Base-by-base conservation (phyloP, 306 rosid species). In the Pyrus betulifolia region DNA sequence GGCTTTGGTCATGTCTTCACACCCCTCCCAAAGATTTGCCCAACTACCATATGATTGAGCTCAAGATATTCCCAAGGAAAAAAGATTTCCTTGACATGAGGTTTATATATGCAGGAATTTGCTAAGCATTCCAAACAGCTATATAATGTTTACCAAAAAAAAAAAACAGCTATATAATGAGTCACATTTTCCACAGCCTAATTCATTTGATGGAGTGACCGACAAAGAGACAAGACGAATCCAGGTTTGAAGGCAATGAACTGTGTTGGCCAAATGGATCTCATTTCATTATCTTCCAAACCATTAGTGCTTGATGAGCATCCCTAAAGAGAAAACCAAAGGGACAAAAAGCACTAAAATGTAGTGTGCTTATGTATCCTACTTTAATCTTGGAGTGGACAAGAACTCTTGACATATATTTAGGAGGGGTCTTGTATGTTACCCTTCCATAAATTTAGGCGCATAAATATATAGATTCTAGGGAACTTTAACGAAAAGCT, bases 1-100 rank as follows among this genome's bases (percentile, higher is more conserved):
- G 28, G 69, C 69, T 42, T 61, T 74, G 78, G 46, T 45, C 33
- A 45, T 62, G 46, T 74, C 61, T 49, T 28, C 78, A 46, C 78
- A 63, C 78, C 46, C 40, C 18, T 45, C 46, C 49, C 49, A 21
- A 62, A 74, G 70, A 74, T 74, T 46, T 62, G 9, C 44, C 69
- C 35, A 19, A 18, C 22, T n/a, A 23, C 72, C 72, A 21, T 62
- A 45, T 62, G 78, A 45, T 45, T 28, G 70, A 21, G 70, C 61
- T 45, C n/a, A 74, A 74, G 61, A 40, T 61, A 66, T 27, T 74
- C 60, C 78, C 45, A 52, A 44, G 44, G 68, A 59, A 59, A 61
- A 11, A 19, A 42, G 66, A 25, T 60, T 12, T 60, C 12, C 2
- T 45, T 62, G 21, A 15, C 21, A 42, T 44, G 14, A 30, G 61